Conservation (phyloP, 2,329 filamentous ascomycete genomes). For the Curvularia sp. region DNA sequence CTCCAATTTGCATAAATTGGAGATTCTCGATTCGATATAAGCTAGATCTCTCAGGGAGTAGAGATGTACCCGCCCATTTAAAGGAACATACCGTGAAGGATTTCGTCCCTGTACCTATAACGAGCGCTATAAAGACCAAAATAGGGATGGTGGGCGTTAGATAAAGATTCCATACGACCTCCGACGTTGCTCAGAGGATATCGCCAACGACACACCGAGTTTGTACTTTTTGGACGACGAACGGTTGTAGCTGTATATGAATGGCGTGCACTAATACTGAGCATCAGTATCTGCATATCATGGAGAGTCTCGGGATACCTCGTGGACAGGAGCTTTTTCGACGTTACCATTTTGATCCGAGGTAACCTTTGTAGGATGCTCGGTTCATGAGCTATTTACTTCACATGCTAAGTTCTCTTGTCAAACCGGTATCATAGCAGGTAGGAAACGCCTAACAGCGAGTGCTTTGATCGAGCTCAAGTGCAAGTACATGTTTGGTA, state of each 20-base stretch:
- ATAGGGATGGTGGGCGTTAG: too few relatives aligned
- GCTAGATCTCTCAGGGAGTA: background rate
- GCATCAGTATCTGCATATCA: background rate
- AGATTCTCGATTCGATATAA: background rate
- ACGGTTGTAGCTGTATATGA: background rate
- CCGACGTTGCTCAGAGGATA: background rate
- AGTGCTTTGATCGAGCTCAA: background rate
- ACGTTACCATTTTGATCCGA: background rate
- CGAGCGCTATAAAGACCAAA: background rate
- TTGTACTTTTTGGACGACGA: background rate
- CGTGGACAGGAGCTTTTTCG: background rate
- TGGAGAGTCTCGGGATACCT: background rate
- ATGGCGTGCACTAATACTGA: background rate
- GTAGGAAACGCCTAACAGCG: background rate
- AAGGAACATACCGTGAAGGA: background rate
- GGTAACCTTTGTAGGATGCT: background rate
- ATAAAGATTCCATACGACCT: background rate
- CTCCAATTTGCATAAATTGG: background rate
- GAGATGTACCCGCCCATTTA: background rate
- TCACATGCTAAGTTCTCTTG: background rate
- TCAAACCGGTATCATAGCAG: background rate
- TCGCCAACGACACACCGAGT: background rate
- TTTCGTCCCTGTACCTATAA: background rate
- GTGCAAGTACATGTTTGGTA: background rate
- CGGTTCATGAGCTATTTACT: background rate